A percentile compares a stretch with the other conserved stretches of the same genome.
Evolutionary conservation across 768 basidiomycete species (phyloP).

Genomic region (Chiua virens): DNA sequence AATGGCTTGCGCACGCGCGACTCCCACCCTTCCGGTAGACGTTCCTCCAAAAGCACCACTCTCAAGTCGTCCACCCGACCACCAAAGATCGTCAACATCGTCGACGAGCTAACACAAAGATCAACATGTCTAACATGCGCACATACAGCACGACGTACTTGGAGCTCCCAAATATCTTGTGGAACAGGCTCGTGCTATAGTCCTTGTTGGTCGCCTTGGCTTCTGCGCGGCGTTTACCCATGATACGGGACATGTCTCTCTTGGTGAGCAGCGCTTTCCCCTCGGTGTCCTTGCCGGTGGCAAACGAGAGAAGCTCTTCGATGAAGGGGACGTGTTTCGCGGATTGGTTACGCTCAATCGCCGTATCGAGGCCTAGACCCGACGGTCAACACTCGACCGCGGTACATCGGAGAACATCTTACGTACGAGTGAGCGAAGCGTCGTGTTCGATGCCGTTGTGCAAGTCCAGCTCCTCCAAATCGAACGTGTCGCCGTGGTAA

Average conservation of each 20-base stretch:
- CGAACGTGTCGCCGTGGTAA: slow-evolving; percentile 58
- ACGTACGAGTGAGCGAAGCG: slow-evolving; percentile 34
- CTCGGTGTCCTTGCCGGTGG: slow-evolving; percentile 56
- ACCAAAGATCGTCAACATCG: slow-evolving; percentile 67
- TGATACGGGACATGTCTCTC: slow-evolving; percentile 58
- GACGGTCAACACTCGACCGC: background rate
- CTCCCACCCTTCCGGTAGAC: slow-evolving; percentile 73
- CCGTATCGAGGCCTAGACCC: slow-evolving; percentile 52
- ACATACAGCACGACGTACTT: slow-evolving; percentile 48
- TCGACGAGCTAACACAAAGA: slow-evolving; percentile 50
- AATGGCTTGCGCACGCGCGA: slow-evolving; percentile 49
- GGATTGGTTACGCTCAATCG: slow-evolving; percentile 50
- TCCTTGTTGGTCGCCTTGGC: slow-evolving; percentile 54
- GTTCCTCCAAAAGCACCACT: slow-evolving; percentile 60
- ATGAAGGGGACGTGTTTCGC: slow-evolving; percentile 50
- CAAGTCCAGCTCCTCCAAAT: slow-evolving; percentile 64
- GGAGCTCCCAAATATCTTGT: slow-evolving; percentile 65
- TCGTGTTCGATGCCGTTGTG: slow-evolving; percentile 60
- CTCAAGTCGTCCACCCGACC: slow-evolving; percentile 58
- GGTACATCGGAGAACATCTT: no score
- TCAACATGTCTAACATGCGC: no score
- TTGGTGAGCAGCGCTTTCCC: slow-evolving; percentile 49
- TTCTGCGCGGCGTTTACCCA: slow-evolving; percentile 62
- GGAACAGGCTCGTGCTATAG: slow-evolving; percentile 49
- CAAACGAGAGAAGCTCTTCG: slow-evolving; percentile 56